phyloP scores from a whole-genome alignment of 768 basidiomycete genomes.

The Pholiota conissans region DNA sequence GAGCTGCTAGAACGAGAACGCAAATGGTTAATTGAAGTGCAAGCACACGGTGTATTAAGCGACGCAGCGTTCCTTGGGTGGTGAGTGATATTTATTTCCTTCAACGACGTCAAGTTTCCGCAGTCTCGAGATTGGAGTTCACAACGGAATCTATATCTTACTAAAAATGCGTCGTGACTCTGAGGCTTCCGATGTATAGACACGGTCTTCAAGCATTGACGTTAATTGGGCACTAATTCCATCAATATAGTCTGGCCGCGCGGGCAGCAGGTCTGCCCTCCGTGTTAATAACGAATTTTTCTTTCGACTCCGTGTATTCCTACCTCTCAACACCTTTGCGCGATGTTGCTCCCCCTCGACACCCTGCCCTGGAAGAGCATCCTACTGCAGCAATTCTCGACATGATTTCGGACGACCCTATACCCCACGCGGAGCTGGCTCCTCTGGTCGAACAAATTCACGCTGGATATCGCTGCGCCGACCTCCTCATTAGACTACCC shows the following conservation, averaged over 20 bases:
- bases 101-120: not conserved
- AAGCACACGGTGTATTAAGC: constrained; percentile 63
- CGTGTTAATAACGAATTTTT: constrained; percentile 77
- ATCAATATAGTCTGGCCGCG: constrained; percentile 57
- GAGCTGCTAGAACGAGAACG: constrained; percentile 52
- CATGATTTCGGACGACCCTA: constrained; percentile 52
- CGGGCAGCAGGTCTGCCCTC: constrained; percentile 65
- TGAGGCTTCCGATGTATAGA: too few relatives aligned
- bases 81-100: constrained; percentile 36
- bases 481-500: constrained; percentile 68
- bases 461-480: constrained; percentile 68
- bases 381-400: constrained; percentile 20
- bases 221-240: constrained; percentile 2
- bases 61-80: constrained; percentile 81
- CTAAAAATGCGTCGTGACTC: too few relatives aligned
- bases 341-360: constrained; percentile 32
- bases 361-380: constrained; percentile 6
- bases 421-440: constrained; percentile 45
- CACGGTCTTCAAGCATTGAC: too few relatives aligned
- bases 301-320: constrained; percentile 82
- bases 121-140: not conserved
- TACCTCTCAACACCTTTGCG: constrained; percentile 62
- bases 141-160: not conserved
- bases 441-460: constrained; percentile 68
- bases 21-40: constrained; percentile 52